Evolutionary conservation across 192 early-diverging fungal genomes (phyloP).

Genomic region (Pilobolus umbonatus): DNA sequence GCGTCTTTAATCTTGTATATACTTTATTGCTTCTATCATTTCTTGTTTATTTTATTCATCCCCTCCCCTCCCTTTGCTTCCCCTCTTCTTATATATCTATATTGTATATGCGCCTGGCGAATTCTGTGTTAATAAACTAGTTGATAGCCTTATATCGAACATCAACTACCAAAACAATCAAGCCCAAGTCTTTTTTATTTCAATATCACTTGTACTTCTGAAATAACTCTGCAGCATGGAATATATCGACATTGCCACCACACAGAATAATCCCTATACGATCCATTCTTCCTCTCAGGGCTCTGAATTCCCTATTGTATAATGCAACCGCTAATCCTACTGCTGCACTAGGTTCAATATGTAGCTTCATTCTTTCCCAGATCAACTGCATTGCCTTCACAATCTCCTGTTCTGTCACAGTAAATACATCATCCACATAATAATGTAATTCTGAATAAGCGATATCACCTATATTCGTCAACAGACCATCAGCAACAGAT

Average conservation of each 20-base stretch:
- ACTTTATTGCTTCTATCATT: too few relatives aligned
- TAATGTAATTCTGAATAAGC: slow-evolving; percentile 46
- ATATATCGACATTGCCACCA: slow-evolving; percentile 52
- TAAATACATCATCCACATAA: slow-evolving; percentile 46
- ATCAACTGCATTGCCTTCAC: slow-evolving; percentile 44
- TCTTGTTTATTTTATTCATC: too few relatives aligned
- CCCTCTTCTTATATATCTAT: too few relatives aligned
- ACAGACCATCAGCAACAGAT: slow-evolving; percentile 49
- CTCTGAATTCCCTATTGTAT: slow-evolving; percentile 31
- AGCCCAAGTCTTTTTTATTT: background rate
- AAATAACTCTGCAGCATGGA: slow-evolving; percentile 16
- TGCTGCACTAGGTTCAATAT: slow-evolving; percentile 48
- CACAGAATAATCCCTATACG: slow-evolving; percentile 47
- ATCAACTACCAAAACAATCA: too few relatives aligned
- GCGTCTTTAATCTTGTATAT: too few relatives aligned
- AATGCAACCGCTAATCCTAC: slow-evolving; percentile 49
- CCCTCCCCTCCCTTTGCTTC: too few relatives aligned
- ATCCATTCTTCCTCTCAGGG: slow-evolving; percentile 17
- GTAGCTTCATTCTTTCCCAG: slow-evolving; percentile 47
- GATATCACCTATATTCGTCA: slow-evolving; percentile 39
- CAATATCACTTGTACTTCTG: slow-evolving; percentile 3
- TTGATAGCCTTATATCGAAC: too few relatives aligned
- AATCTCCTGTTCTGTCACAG: slow-evolving; percentile 49
- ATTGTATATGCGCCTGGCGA: too few relatives aligned
- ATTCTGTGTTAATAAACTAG: too few relatives aligned